Percentiles rank a stretch among this genome's conserved stretches.
phyloP scores from a whole-genome alignment of 2,329 filamentous ascomycete species.

The Alternaria ethzedia region DNA sequence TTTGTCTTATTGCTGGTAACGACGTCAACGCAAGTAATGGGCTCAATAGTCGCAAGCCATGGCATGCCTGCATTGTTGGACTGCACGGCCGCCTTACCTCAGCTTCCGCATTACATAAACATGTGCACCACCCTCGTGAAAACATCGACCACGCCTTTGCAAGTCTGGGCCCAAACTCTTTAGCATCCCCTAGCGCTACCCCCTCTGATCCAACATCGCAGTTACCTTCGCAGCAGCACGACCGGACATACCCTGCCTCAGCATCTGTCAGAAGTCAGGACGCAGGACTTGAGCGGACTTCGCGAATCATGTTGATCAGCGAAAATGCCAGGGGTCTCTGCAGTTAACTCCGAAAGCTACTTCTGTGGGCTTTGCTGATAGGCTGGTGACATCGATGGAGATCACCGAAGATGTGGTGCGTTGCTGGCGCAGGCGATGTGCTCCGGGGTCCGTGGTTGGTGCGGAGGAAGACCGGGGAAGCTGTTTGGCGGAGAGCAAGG shows the following conservation, averaged over 20 bases:
- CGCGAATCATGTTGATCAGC: neutral
- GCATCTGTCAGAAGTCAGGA: neutral
- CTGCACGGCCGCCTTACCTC: neutral
- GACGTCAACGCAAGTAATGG: neutral
- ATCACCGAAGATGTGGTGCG: neutral
- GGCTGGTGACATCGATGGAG: neutral
- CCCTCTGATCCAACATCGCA: neutral
- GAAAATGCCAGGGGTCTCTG: neutral
- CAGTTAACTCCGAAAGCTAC: neutral
- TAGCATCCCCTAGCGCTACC: neutral
- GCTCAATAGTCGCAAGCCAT: neutral
- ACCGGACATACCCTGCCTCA: neutral
- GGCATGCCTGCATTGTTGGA: neutral
- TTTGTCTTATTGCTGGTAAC: neutral
- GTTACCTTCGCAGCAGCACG: neutral
- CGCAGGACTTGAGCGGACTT: neutral
- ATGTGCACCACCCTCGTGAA: neutral
- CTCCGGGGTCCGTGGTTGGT: constrained; percentile 6
- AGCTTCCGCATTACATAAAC: neutral
- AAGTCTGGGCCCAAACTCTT: neutral
- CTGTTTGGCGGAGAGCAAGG: neutral
- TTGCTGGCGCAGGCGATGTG: neutral
- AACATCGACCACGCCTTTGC: neutral
- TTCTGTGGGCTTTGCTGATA: neutral
- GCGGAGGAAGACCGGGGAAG: constrained; percentile 1